These are phyloP conservation scores for Fusarium sp. DNA, from an alignment of 2,329 filamentous ascomycete species.

Conservation along the genomic window DNA sequence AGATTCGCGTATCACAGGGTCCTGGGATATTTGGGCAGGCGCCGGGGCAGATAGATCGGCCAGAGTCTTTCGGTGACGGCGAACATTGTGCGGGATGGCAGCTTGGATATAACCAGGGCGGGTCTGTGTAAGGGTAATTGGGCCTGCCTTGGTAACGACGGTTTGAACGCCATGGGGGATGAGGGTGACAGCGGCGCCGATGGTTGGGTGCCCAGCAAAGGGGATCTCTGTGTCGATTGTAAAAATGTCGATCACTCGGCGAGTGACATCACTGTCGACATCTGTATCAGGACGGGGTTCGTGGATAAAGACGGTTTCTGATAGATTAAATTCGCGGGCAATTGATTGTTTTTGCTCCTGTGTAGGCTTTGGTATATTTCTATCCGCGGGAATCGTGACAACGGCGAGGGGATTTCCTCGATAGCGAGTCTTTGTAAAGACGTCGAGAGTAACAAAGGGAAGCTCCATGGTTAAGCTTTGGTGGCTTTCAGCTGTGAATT, in stretches of 20 bases:
- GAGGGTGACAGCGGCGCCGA: constrained; percentile 67
- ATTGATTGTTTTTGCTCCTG: constrained; percentile 69
- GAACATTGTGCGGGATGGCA: constrained; percentile 75
- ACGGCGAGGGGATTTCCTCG: constrained; percentile 72
- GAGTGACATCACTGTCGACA: constrained; percentile 45
- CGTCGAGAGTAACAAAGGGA: constrained; percentile 66
- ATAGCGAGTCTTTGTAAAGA: constrained; percentile 66
- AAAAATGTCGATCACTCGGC: constrained; percentile 69
- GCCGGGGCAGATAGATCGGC: constrained; percentile 46
- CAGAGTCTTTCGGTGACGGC: constrained; percentile 65
- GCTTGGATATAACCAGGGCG: constrained; percentile 66
- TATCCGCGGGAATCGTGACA: constrained; percentile 62
- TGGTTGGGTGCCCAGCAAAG: constrained; percentile 73
- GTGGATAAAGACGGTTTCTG: constrained; percentile 73
- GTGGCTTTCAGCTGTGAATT: constrained; percentile 11
- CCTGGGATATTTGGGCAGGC: constrained; percentile 46
- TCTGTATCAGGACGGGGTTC: constrained; percentile 53
- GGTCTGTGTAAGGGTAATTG: constrained; percentile 59
- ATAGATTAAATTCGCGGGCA: constrained; percentile 73
- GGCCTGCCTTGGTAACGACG: constrained; percentile 68
- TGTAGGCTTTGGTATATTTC: constrained; percentile 53
- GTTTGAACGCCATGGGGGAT: constrained; percentile 55
- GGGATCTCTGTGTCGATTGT: constrained; percentile 65
- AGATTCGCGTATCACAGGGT: constrained; percentile 49
- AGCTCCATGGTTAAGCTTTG: constrained; percentile 55